Evolutionary conservation across 192 early-diverging fungal species (phyloP).

Genomic region (Coemansia sp.): DNA sequence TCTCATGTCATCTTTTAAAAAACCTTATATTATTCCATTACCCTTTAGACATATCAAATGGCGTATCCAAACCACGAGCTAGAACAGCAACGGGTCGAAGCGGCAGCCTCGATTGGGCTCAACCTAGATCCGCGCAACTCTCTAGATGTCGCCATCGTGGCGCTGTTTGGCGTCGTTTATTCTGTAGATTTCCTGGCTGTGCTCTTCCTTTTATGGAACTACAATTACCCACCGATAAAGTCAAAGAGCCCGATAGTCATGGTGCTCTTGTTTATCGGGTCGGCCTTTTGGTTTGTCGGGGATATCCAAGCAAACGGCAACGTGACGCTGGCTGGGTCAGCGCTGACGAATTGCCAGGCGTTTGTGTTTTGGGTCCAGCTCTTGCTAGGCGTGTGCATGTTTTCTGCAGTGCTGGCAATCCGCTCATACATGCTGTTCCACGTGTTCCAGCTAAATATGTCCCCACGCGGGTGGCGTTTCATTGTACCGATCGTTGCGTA

Average conservation of each 20-base stretch:
- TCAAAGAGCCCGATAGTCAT: constrained; percentile 35
- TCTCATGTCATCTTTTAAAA: too few relatives aligned
- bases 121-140: constrained; percentile 18
- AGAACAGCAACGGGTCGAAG: constrained; percentile 22
- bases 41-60: constrained; percentile 6
- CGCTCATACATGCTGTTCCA: constrained; percentile 26
- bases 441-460: constrained; percentile 24
- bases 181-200: constrained; percentile 24
- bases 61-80: constrained; percentile 18
- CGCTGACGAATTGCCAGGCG: constrained; percentile 22
- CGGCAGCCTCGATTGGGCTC: constrained; percentile 10
- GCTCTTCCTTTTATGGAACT: constrained; percentile 25
- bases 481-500: constrained; percentile 20
- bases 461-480: constrained; percentile 18
- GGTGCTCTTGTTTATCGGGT: constrained; percentile 16
- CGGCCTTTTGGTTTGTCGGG: constrained; percentile 39
- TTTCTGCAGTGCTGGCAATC: constrained; percentile 20
- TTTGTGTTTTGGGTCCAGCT: constrained; percentile 38
- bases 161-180: constrained; percentile 14
- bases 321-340: constrained; percentile 9
- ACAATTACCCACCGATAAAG: constrained; percentile 40
- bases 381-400: constrained; percentile 26
- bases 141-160: constrained; percentile 13
- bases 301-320: constrained; percentile 35
- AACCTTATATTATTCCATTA: background rate